Base-by-base conservation (phyloP, 352 stramenopile genomes). In the Thalassiosira exigua region DNA sequence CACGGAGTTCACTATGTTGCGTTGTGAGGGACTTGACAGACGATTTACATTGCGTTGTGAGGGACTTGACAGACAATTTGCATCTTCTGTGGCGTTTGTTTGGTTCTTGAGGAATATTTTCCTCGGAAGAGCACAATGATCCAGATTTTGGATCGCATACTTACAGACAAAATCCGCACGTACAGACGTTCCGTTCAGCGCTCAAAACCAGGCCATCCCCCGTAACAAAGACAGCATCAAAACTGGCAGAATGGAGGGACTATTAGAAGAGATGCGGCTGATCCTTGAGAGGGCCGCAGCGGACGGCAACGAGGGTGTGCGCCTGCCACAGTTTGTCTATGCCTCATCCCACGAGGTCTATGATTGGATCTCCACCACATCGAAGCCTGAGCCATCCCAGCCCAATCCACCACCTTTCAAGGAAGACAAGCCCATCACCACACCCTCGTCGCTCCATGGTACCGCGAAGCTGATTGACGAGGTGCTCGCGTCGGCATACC, bases 391-490 rank as follows among this genome's bases (percentile, higher is more conserved):
- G 83, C 17, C 17, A 29, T 4, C 33, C 11, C 39, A 51, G 21
- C 54, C 53, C 3, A 85, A 83, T 73, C 54, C 71, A 19, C 69
- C 71, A 44, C 92, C 85, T 11, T 98, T 97, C 79, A 91, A 89
- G 50, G 93, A 97, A 65, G 77, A 91, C 32, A 91, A 96, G 73
- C 87, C 94, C 19, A 95, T 98, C 29, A 94, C 96, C 56, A 96
- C 92, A 69, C 95, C 95, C 14, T 92, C 95, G 30, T 96, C 92
- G 27, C 86, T 96, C 19, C 97, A 96, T 71, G 95, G 95, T 2
- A 94, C 94, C 26, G 96, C 95, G 24, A 98, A 98, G 86, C 94
- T 98, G 57, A 94, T 92, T 36, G 96, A 96, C 75, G 96, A 98
- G 85, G 81, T 98, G 57, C 72, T 98, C 7, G 95, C 95, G 19